Percentiles rank a stretch among this genome's conserved stretches.
These are phyloP conservation scores for Nitzschia putrida DNA, from an alignment of 108 stramenopile genomes.

Conservation along the genomic window DNA sequence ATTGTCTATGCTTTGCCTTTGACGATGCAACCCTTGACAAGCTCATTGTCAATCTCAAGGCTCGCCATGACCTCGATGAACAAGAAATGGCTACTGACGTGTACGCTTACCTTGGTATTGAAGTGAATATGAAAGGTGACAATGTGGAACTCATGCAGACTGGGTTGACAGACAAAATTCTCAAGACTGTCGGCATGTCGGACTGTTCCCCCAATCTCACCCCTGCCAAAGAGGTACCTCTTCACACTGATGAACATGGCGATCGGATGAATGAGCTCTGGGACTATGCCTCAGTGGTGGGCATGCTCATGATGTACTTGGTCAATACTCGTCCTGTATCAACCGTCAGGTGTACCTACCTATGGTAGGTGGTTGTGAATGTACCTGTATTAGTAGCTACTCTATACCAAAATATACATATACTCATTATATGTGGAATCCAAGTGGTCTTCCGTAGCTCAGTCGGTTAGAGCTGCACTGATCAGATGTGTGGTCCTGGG, in stretches of 20 bases:
- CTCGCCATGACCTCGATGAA: too few species aligned
- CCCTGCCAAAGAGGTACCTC: neutral
- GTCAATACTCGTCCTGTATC: constrained; percentile 15
- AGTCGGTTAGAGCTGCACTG: too few species aligned
- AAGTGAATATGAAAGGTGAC: constrained; percentile 11
- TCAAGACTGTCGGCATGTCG: neutral
- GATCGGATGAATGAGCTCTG: constrained; percentile 10
- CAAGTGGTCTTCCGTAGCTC: constrained; percentile 1
- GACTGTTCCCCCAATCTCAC: neutral
- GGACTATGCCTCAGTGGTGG: constrained; percentile 42
- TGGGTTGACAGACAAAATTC: neutral
- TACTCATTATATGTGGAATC: too few species aligned
- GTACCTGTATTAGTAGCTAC: too few species aligned
- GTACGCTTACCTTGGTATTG: constrained; percentile 38
- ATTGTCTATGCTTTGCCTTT: constrained; percentile 26
- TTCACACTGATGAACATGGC: neutral
- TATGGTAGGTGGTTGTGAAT: too few species aligned
- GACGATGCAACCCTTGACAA: neutral
- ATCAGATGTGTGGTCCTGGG: too few species aligned
- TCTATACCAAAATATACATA: too few species aligned
- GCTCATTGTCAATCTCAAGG: neutral
- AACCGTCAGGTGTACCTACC: too few species aligned
- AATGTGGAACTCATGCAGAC: too few species aligned
- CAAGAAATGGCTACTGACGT: neutral
- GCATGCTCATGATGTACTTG: constrained; percentile 50